Percentiles rank a stretch among this genome's conserved stretches.
These are phyloP conservation scores for Alisma plantagoaquatica DNA, from an alignment of 106 monocot species.

Conservation along the genomic window DNA sequence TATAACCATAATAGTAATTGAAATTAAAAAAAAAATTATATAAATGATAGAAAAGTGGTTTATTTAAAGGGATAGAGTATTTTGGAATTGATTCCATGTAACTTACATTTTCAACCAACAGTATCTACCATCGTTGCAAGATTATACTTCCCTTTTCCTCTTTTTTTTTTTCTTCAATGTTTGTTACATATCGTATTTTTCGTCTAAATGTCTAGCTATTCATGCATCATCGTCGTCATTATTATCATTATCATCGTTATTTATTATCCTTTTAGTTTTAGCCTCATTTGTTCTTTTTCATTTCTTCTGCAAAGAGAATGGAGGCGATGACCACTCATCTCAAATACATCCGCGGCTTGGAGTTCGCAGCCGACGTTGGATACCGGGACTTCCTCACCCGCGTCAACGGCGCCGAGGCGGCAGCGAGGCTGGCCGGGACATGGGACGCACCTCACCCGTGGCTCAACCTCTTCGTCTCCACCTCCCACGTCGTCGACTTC, in stretches of 20 bases:
- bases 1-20: too few relatives aligned
- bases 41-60: too few relatives aligned
- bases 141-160: too few relatives aligned
- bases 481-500: constrained; percentile 59
- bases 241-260: background rate
- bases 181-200: too few relatives aligned
- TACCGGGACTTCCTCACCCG: constrained; percentile 82
- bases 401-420: constrained; percentile 60
- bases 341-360: constrained; percentile 54
- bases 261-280: background rate
- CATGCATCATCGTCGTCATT: too few relatives aligned
- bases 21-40: too few relatives aligned
- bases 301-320: constrained; percentile 21
- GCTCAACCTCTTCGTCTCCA: constrained; percentile 73
- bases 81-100: too few relatives aligned
- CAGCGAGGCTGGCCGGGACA: constrained; percentile 56
- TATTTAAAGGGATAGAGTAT: too few relatives aligned
- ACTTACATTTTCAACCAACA: too few relatives aligned
- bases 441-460: constrained; percentile 89
- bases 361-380: constrained; percentile 45
- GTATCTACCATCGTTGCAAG: too few relatives aligned
- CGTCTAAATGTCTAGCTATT: too few relatives aligned
- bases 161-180: too few relatives aligned
- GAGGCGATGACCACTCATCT: constrained; percentile 32
- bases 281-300: background rate